Evolutionary conservation across 1,139 yeast species (phyloP).

Genomic region (Taphrina pruni): DNA sequence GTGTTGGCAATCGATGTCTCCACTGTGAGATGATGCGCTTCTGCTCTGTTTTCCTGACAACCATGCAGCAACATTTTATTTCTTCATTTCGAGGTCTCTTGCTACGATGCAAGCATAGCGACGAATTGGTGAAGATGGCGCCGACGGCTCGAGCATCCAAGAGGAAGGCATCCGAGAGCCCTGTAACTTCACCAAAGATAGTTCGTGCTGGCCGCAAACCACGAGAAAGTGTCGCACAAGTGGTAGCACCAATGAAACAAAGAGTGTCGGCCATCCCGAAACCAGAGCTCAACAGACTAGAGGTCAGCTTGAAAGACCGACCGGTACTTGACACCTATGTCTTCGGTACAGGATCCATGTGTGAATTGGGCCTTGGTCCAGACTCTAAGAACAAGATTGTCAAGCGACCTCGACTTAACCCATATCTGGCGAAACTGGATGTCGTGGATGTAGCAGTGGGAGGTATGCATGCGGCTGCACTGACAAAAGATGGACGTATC

Average conservation of each 20-base stretch:
- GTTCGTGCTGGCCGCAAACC: slow-evolving; percentile 15
- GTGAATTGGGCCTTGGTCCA: slow-evolving; percentile 95
- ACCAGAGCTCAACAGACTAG: slow-evolving; percentile 23
- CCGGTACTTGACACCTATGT: slow-evolving; percentile 71
- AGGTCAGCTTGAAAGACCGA: background rate
- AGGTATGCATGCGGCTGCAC: slow-evolving; percentile 90
- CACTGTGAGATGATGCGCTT: slow-evolving; percentile 18
- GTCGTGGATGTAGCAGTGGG: slow-evolving; percentile 90
- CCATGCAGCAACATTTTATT: background rate
- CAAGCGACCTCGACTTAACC: slow-evolving; percentile 90
- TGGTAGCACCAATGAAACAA: background rate
- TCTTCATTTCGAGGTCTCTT: background rate
- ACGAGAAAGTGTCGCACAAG: slow-evolving; percentile 9
- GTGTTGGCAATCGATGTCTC: slow-evolving; percentile 18
- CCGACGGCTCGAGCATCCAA: slow-evolving; percentile 17
- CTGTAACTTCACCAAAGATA: slow-evolving; percentile 10
- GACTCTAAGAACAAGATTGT: slow-evolving; percentile 85
- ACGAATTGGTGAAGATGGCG: background rate
- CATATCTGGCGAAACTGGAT: slow-evolving; percentile 67
- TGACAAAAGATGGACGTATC: slow-evolving; percentile 71
- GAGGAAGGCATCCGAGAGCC: slow-evolving; percentile 26
- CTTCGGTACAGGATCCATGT: slow-evolving; percentile 97
- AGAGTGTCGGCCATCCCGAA: slow-evolving; percentile 22
- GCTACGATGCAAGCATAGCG: background rate
- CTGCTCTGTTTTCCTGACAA: slow-evolving; percentile 15